Percentiles rank a stretch among this genome's conserved stretches.
Evolutionary conservation across 176 grass and related monocot species (phyloP).

Genomic region (Echinochloa phyllopogon): DNA sequence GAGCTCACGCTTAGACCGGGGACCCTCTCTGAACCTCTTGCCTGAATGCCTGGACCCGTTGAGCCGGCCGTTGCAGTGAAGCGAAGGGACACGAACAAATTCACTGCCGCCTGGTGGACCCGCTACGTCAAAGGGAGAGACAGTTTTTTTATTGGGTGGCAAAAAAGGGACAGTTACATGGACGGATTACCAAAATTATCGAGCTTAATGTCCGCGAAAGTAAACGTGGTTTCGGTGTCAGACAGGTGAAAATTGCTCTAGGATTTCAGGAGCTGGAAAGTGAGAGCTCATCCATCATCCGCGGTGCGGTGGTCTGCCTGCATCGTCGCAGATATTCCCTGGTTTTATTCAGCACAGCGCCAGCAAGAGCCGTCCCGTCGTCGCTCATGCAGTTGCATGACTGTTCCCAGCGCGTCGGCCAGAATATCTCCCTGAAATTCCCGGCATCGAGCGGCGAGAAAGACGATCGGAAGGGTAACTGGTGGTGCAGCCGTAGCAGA

Average conservation of each 20-base stretch:
- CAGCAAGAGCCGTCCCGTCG: background rate
- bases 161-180: no score
- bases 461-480: background rate
- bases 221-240: no score
- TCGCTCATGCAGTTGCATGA: background rate
- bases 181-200: no score
- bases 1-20: background rate
- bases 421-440: conserved; percentile 15
- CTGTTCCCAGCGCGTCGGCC: background rate
- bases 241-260: background rate
- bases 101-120: no score
- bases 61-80: background rate
- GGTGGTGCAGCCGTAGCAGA: background rate
- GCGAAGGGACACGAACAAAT: background rate
- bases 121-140: no score
- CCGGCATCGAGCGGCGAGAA: conserved; percentile 7
- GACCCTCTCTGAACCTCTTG: background rate
- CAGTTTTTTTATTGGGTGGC: no score
- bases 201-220: no score
- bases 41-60: background rate
- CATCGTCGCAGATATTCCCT: background rate
- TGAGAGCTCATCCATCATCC: no score
- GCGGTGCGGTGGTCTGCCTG: background rate
- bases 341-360: background rate
- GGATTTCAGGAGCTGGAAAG: background rate